Conservation (phyloP, 192 early-diverging fungal genomes). For the Gonapodya prolifera region DNA sequence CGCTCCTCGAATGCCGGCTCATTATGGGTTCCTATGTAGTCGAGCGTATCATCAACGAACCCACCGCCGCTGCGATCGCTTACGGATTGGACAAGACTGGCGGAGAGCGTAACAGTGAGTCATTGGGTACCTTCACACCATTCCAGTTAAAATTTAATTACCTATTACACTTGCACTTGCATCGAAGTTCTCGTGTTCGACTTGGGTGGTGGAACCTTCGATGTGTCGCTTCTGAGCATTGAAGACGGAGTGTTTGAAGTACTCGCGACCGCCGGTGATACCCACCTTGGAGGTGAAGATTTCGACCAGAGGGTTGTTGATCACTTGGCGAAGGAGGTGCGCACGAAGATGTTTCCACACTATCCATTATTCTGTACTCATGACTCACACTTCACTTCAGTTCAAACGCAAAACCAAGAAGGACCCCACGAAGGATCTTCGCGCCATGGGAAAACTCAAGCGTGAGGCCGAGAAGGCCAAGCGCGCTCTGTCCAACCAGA, state of each 20-base stretch:
- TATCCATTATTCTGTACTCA: no score
- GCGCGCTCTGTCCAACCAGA: slow-evolving; percentile 88
- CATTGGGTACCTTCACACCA: no score
- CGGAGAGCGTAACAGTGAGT: slow-evolving; percentile 72
- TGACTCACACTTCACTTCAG: no score
- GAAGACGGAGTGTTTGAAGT: slow-evolving; percentile 80
- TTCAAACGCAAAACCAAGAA: slow-evolving; percentile 99
- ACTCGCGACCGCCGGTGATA: slow-evolving; percentile 97
- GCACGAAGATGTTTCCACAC: no score
- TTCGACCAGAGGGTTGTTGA: slow-evolving; percentile 97
- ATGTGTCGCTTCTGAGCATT: slow-evolving; percentile 72
- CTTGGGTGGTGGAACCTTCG: slow-evolving; percentile 95
- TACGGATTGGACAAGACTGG: slow-evolving; percentile 97
- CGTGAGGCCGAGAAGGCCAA: slow-evolving; percentile 96
- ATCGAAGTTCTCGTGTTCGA: slow-evolving; percentile 97
- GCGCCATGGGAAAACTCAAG: slow-evolving; percentile 89
- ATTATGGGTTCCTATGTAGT: no score
- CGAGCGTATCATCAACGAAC: slow-evolving; percentile 99
- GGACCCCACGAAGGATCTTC: slow-evolving; percentile 79
- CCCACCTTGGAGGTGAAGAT: slow-evolving; percentile 97
- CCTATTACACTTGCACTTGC: no score
- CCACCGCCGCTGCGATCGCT: slow-evolving; percentile 97
- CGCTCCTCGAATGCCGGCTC: no score
- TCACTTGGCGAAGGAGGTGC: slow-evolving; percentile 86
- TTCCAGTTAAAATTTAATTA: no score